Percentiles rank a stretch among this genome's conserved stretches.
These are phyloP conservation scores for Incumbomyces delicatus DNA, from an alignment of 2,329 filamentous ascomycete species.

Conservation along the genomic window DNA sequence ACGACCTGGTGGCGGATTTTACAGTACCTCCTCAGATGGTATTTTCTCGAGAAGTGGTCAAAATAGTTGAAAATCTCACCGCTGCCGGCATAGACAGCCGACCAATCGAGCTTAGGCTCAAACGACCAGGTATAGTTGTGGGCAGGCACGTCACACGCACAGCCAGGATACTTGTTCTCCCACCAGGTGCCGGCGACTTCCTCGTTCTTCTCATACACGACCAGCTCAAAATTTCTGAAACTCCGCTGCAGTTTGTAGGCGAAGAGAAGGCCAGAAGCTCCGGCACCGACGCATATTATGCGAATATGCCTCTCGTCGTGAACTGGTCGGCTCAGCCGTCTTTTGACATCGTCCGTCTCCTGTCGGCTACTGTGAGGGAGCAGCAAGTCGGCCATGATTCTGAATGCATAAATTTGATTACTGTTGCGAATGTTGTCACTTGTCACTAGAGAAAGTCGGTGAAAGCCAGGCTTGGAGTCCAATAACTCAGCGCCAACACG, in stretches of 20 bases:
- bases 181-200: constrained; percentile 34
- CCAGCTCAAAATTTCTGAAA: constrained; percentile 26
- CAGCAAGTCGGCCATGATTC: constrained; percentile 6
- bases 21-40: constrained; percentile 30
- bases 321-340: constrained; percentile 36
- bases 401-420: too few species aligned
- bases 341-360: background rate
- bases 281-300: constrained; percentile 22
- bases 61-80: constrained; percentile 37
- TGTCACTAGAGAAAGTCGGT: too few species aligned
- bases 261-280: constrained; percentile 28
- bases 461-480: too few species aligned
- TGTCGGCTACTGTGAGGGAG: background rate
- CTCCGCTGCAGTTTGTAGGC: constrained; percentile 34
- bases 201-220: constrained; percentile 34
- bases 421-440: too few species aligned
- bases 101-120: constrained; percentile 36
- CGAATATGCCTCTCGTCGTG: constrained; percentile 10
- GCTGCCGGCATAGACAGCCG: constrained; percentile 31
- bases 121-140: constrained; percentile 33
- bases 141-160: constrained; percentile 54
- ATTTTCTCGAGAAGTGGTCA: constrained; percentile 29
- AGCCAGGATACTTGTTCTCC: constrained; percentile 34
- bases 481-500: too few species aligned
- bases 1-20: constrained; percentile 29